A percentile compares a stretch with the other conserved stretches of the same genome.
Evolutionary conservation across 1,284 basidiomycete species (phyloP).

Genomic region (Cystobasidium sp.): DNA sequence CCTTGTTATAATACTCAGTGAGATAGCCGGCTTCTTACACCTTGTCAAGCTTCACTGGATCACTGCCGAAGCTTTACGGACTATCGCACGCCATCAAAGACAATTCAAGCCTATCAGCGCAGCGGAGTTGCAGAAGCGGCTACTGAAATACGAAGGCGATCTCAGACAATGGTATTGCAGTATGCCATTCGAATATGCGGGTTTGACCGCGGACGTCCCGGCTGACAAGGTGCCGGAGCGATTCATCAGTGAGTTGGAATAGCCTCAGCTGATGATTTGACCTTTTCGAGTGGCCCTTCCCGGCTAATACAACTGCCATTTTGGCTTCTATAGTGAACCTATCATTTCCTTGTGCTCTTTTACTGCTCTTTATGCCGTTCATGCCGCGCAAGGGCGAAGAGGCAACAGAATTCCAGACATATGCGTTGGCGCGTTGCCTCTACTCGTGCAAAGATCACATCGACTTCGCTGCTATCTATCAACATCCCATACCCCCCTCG

Average conservation of each 20-base stretch:
- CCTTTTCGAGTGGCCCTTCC: too few species aligned
- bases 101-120: conserved; percentile 19
- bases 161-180: conserved; percentile 20
- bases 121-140: conserved; percentile 21
- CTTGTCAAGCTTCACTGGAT: conserved; percentile 31
- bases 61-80: conserved; percentile 26
- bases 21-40: conserved; percentile 36
- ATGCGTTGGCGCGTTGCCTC: conserved; percentile 34
- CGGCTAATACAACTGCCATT: not conserved
- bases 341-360: conserved; percentile 12
- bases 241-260: conserved; percentile 34
- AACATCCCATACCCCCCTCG: conserved; percentile 17
- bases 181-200: conserved; percentile 1
- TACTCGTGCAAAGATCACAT: conserved; percentile 36
- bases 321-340: conserved; percentile 1
- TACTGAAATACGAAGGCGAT: conserved; percentile 19
- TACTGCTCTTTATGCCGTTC: conserved; percentile 42
- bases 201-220: too few species aligned
- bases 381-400: conserved; percentile 26
- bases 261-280: too few species aligned
- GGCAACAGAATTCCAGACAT: conserved; percentile 30
- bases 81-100: conserved; percentile 27
- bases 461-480: conserved; percentile 21
- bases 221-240: not conserved
- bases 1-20: not conserved